A percentile compares a stretch with the other conserved stretches of the same genome.
Conservation (phyloP, 2,329 filamentous ascomycete genomes). For the Penicillium janthinellum region DNA sequence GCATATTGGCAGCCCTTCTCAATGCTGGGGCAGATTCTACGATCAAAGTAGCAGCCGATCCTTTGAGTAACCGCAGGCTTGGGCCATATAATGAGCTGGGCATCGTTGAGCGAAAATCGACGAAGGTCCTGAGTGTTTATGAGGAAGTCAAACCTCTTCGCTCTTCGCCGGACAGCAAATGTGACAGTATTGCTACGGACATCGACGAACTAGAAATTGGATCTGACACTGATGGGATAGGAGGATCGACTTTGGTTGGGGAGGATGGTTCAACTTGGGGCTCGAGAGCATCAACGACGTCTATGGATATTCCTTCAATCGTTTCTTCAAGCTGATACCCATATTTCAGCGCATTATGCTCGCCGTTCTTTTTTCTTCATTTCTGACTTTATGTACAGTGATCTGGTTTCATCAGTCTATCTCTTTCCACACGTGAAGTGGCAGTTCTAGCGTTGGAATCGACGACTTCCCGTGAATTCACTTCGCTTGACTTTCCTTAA, state of each 20-base stretch:
- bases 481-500: too few relatives aligned
- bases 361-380: not conserved
- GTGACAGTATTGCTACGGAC: slow-evolving; percentile 21
- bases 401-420: not conserved
- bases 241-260: slow-evolving; percentile 19
- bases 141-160: not conserved
- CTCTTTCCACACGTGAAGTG: not conserved
- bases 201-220: slow-evolving; percentile 20
- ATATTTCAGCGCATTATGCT: not conserved
- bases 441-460: not conserved
- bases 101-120: not conserved
- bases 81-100: not conserved
- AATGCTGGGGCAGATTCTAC: slow-evolving; percentile 30
- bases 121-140: not conserved
- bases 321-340: slow-evolving; percentile 7
- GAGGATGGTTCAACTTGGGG: slow-evolving; percentile 14
- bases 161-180: not conserved
- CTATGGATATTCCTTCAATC: slow-evolving; percentile 11
- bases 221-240: slow-evolving; percentile 21
- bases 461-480: too few relatives aligned
- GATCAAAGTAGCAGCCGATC: slow-evolving; percentile 19
- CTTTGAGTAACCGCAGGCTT: not conserved
- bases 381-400: too few relatives aligned
- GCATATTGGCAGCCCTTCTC: slow-evolving; percentile 27
- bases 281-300: slow-evolving; percentile 14